These are phyloP conservation scores for Turritis glabra DNA, from an alignment of 345 rosid genomes.

Conservation along the genomic window DNA sequence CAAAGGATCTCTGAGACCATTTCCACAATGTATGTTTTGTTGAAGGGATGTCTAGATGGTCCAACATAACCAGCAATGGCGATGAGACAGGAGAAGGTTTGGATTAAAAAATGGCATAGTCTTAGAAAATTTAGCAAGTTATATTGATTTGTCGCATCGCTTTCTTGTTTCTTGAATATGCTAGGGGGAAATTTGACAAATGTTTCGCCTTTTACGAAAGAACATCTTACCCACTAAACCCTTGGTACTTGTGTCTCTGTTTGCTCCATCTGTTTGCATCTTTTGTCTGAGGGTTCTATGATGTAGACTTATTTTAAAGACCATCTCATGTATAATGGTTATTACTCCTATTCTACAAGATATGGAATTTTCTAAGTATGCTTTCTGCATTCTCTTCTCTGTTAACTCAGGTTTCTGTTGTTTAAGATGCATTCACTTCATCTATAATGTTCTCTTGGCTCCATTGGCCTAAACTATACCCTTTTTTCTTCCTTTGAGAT, in stretches of 20 bases:
- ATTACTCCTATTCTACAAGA: neutral
- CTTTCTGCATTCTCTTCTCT: neutral
- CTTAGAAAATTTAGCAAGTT: neutral
- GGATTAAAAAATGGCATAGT: neutral
- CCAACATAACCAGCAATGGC: conserved; percentile 36
- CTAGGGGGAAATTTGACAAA: neutral
- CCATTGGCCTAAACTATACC: neutral
- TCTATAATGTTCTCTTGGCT: conserved; percentile 4
- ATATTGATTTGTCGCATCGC: too few species aligned
- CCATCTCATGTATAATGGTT: neutral
- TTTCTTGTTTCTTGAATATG: neutral
- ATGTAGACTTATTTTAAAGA: neutral
- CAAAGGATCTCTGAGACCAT: conserved; percentile 19
- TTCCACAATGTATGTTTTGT: conserved; percentile 33
- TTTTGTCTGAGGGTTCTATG: conserved; percentile 2
- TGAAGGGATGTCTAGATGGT: conserved; percentile 41
- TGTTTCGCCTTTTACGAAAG: conserved; percentile 2
- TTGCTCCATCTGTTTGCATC: conserved; percentile 3
- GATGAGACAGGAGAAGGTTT: conserved; percentile 24
- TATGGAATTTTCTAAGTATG: neutral
- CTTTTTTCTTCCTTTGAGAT: neutral
- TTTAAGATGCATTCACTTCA: neutral
- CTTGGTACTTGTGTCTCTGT: neutral
- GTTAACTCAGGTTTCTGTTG: neutral
- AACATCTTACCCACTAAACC: neutral